Percentiles rank a stretch among this genome's conserved stretches.
Evolutionary conservation across 805 yeast species (phyloP).

Genomic region (Pichia nanzhaoensis): DNA sequence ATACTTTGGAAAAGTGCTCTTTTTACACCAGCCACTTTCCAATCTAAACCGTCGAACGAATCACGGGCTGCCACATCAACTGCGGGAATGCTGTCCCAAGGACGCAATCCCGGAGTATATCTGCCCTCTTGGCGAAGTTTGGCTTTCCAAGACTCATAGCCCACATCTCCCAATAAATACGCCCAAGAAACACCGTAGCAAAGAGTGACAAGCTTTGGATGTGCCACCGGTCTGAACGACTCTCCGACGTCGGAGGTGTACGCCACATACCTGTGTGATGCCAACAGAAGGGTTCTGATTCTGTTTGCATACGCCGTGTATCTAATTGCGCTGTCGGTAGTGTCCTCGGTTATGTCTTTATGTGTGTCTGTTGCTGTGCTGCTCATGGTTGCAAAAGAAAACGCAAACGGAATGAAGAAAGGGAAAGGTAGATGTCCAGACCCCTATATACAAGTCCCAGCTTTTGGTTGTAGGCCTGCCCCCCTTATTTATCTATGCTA

Average conservation of each 20-base stretch:
- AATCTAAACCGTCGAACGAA: constrained; percentile 44
- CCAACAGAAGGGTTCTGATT: constrained; percentile 58
- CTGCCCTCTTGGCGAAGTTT: constrained; percentile 60
- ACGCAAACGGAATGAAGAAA: too few relatives aligned
- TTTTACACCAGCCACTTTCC: constrained; percentile 58
- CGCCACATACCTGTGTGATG: constrained; percentile 78
- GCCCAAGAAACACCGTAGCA: constrained; percentile 76
- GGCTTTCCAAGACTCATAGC: constrained; percentile 66
- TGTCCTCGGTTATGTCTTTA: constrained; percentile 5
- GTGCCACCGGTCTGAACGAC: constrained; percentile 76
- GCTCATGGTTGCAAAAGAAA: too few relatives aligned
- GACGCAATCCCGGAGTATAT: constrained; percentile 51
- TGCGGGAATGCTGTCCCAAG: constrained; percentile 55
- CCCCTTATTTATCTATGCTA: too few relatives aligned
- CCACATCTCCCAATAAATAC: constrained; percentile 69
- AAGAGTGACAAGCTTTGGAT: constrained; percentile 53
- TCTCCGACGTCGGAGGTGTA: constrained; percentile 86
- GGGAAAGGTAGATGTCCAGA: too few relatives aligned
- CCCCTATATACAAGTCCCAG: too few relatives aligned
- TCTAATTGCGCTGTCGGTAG: constrained; percentile 38
- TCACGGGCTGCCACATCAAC: constrained; percentile 34
- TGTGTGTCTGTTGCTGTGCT: background rate
- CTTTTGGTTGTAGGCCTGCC: too few relatives aligned
- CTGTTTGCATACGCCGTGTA: constrained; percentile 81
- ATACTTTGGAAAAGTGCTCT: constrained; percentile 76